These are phyloP conservation scores for Monosporascus ibericus DNA, from an alignment of 2,329 filamentous ascomycete genomes.

Conservation along the genomic window DNA sequence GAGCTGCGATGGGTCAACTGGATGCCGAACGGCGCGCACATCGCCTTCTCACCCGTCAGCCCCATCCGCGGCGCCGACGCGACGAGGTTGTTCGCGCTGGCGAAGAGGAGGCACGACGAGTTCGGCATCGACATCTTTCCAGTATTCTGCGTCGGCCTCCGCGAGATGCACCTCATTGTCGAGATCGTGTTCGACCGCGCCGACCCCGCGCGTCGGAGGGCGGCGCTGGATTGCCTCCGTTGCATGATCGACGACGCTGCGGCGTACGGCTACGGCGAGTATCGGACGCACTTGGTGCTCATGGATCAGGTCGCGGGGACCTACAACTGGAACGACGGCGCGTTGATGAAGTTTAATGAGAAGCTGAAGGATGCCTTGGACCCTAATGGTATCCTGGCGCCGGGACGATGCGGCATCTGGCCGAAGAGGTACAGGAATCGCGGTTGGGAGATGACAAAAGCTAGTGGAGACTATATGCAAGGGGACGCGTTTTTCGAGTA, in stretches of 20 bases:
- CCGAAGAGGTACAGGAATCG: constrained; percentile 25
- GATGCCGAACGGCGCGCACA: constrained; percentile 37
- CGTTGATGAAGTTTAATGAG: constrained; percentile 34
- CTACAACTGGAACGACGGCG: constrained; percentile 36
- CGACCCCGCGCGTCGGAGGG: constrained; percentile 15
- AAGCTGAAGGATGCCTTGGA: constrained; percentile 36
- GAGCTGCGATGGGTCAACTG: constrained; percentile 35
- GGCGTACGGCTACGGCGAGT: constrained; percentile 34
- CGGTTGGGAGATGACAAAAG: constrained; percentile 30
- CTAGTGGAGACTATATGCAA: constrained; percentile 23
- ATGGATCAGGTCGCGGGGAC: constrained; percentile 38
- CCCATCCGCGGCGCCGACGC: constrained; percentile 37
- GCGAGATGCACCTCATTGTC: constrained; percentile 38
- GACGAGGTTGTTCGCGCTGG: constrained; percentile 29
- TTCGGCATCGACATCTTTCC: constrained; percentile 34
- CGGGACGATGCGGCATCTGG: constrained; percentile 27
- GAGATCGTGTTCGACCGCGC: constrained; percentile 27
- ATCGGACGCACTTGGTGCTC: constrained; percentile 37
- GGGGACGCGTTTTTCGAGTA: constrained; percentile 18
- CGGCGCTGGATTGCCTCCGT: constrained; percentile 21
- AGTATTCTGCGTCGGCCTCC: constrained; percentile 33
- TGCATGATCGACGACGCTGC: constrained; percentile 32
- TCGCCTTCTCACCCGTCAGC: constrained; percentile 39
- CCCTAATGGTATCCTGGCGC: constrained; percentile 28
- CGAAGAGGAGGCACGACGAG: constrained; percentile 26